A percentile compares a stretch with the other conserved stretches of the same genome.
These are phyloP conservation scores for Plenodomus biglobosus DNA, from an alignment of 2,329 filamentous ascomycete species.

Conservation along the genomic window DNA sequence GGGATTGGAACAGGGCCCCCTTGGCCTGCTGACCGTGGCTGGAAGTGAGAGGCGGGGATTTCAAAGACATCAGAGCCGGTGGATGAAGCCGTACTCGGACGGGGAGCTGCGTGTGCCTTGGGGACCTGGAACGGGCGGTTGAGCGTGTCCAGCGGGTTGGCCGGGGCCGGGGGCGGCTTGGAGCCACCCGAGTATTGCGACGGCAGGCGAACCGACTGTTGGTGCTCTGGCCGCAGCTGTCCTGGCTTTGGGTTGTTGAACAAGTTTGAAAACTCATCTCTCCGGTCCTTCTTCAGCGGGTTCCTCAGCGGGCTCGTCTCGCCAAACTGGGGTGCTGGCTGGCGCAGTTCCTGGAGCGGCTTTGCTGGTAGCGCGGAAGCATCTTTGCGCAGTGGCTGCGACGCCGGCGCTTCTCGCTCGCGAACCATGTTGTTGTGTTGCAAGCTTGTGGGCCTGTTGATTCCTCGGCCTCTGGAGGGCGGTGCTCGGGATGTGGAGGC, in stretches of 20 bases:
- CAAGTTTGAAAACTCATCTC: constrained; percentile 41
- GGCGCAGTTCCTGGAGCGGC: constrained; percentile 37
- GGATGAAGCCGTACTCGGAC: constrained; percentile 32
- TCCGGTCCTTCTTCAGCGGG: constrained; percentile 44
- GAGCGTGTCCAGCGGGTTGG: constrained; percentile 5
- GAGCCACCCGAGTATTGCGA: constrained; percentile 18
- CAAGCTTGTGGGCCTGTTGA: constrained; percentile 3
- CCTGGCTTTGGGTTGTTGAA: constrained; percentile 58
- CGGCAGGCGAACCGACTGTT: constrained; percentile 40
- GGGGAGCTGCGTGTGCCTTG: constrained; percentile 20
- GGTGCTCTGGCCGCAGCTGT: constrained; percentile 54
- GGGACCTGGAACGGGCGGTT: constrained; percentile 19
- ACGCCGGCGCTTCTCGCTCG: constrained; percentile 52
- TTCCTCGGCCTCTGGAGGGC: constrained; percentile 1
- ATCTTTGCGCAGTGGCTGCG: constrained; percentile 31
- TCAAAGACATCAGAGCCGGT: constrained; percentile 39
- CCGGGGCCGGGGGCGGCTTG: constrained; percentile 4
- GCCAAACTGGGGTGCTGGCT: constrained; percentile 54
- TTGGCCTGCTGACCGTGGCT: constrained; percentile 29
- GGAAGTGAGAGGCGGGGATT: constrained; percentile 40
- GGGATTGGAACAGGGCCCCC: constrained; percentile 48
- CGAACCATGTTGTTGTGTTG: constrained; percentile 51
- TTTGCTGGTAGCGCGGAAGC: constrained; percentile 19
- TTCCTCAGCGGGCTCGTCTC: constrained; percentile 60
- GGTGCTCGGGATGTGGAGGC: neutral